Percentiles rank a stretch among this genome's conserved stretches.
Conservation (phyloP, 768 basidiomycete species). For the Tremella mesenterica region DNA sequence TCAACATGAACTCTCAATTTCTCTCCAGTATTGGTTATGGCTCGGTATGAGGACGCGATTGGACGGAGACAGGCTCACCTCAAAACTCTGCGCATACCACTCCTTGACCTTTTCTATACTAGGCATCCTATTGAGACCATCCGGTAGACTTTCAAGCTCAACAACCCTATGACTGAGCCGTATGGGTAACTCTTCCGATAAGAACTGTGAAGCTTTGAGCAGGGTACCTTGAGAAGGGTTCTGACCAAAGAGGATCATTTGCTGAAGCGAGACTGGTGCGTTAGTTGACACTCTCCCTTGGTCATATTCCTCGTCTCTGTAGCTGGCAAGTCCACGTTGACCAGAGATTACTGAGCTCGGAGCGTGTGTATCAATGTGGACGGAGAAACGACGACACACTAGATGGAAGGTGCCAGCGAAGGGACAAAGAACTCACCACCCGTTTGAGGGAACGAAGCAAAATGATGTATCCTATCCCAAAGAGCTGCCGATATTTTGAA, state of each 20-base stretch:
- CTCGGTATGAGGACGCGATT: not conserved
- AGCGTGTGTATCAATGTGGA: not conserved
- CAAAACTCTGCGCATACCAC: constrained; percentile 98
- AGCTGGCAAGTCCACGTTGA: no score
- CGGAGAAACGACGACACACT: not conserved
- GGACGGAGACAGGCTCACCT: constrained; percentile 53
- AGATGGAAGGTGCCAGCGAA: not conserved
- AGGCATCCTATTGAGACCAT: constrained; percentile 81
- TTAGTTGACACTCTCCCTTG: constrained; percentile 3
- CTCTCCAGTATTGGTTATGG: no score
- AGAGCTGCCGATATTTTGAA: constrained; percentile 59
- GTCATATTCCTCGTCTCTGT: not conserved
- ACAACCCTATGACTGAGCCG: constrained; percentile 91
- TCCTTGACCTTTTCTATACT: constrained; percentile 87
- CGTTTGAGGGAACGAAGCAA: constrained; percentile 84
- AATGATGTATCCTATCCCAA: constrained; percentile 87
- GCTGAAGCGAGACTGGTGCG: constrained; percentile 73
- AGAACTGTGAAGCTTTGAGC: constrained; percentile 56
- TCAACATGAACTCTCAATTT: not conserved
- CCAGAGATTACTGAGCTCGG: constrained; percentile 1
- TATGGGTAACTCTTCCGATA: constrained; percentile 81
- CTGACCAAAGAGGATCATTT: constrained; percentile 97
- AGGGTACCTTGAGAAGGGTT: constrained; percentile 91
- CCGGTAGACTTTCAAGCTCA: constrained; percentile 87
- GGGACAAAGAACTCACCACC: constrained; percentile 54